Evolutionary conservation across 805 yeast species (phyloP), one percentile per base, ranked within the genome.

Genomic region (Saccharomycopsis javanensis): DNA sequence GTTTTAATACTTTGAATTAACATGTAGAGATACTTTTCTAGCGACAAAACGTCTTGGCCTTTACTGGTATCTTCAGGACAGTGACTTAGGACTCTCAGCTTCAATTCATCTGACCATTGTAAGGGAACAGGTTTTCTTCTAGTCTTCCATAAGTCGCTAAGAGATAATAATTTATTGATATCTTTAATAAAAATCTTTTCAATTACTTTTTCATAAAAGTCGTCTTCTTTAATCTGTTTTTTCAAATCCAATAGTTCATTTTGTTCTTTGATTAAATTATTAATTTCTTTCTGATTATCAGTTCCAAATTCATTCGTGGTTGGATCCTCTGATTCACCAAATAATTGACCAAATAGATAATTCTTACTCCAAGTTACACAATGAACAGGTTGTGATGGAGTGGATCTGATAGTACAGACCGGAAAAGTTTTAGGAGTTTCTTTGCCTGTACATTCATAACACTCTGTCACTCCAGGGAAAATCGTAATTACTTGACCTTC

Each of bases 311-410:
- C 75, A 5, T 63, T 67, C 4, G 25, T 27, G n/a, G 65, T 57
- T 11, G 64, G 63, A 3, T 67, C 65, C 57, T 65, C 70, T 53
- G 73, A 75, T 52, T 81, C 82, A 20, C 82, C 83, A 67, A 90
- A 92, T 37, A 94, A 73, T 66, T 89, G 95, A 25, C 80, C 77
- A 67, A 94, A 90, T 54, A 94, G 71, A 66, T 88, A 95, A 64
- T 86, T 88, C 67, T 94, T 94, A 7, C 97, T 96, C 99, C 99
- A 94, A 0, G 95, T 96, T 27, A 94, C 85, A 69, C 97, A 90
- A 67, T 94, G 99, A 5, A 94, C 85, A 0, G 97, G 97, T 66
- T 87, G 90, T 0, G 96, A 88, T 0, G 99, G 99, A 0, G 99
- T 94, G 5, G 97, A 88, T 62, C 99, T 77, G 58, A 94, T 94